Percentiles rank a stretch among this genome's conserved stretches.
phyloP scores from a whole-genome alignment of 2,329 filamentous ascomycete species.

The Aureobasidium sp. region DNA sequence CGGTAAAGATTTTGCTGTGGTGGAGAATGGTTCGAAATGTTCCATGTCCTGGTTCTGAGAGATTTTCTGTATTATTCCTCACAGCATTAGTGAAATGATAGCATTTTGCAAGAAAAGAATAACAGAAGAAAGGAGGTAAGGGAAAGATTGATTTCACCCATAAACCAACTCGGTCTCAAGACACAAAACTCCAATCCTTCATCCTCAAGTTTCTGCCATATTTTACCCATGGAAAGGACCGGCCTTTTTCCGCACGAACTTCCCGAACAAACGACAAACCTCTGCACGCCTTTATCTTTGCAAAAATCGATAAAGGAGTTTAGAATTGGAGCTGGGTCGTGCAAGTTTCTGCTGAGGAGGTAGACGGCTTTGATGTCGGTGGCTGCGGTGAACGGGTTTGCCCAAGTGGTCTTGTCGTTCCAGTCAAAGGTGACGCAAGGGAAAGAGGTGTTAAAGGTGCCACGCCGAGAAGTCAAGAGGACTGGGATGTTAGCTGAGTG shows the following conservation, averaged over 20 bases:
- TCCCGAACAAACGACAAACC: not conserved
- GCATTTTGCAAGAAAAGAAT: too few species aligned
- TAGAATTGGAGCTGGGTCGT: not conserved
- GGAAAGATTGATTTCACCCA: too few species aligned
- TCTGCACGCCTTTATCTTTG: not conserved
- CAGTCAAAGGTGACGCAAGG: not conserved
- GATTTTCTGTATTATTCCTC: too few species aligned
- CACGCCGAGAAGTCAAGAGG: not conserved
- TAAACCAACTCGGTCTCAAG: not conserved
- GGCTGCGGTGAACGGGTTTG: not conserved
- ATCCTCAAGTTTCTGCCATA: not conserved
- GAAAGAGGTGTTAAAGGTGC: not conserved
- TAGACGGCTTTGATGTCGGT: not conserved
- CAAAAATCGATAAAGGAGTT: not conserved
- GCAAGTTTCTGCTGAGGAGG: not conserved
- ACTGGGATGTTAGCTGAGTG: not conserved
- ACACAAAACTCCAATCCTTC: not conserved
- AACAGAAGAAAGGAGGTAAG: too few species aligned
- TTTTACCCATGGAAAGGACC: not conserved
- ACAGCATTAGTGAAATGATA: too few species aligned
- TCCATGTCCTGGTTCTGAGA: not conserved
- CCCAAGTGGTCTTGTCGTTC: not conserved
- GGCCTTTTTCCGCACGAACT: not conserved
- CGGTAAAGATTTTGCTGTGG: not conserved
- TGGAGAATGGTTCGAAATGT: not conserved